Evolutionary conservation across 1,284 basidiomycete genomes (phyloP).

Genomic region (Bjerkandera adusta): DNA sequence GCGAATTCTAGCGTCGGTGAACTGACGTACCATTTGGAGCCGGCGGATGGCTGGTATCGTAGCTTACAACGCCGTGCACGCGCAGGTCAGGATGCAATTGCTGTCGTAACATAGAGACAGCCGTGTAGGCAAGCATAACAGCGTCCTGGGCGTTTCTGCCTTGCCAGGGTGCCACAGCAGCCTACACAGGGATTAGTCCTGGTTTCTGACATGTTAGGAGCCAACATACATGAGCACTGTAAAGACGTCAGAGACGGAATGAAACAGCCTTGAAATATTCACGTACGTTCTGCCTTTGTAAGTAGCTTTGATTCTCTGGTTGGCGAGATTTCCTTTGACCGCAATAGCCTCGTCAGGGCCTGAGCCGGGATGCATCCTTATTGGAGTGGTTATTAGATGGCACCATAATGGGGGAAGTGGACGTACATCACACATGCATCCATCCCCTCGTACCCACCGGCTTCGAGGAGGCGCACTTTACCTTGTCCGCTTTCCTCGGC

Average conservation of each 20-base stretch:
- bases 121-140: slow-evolving; percentile 76
- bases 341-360: slow-evolving; percentile 47
- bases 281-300: slow-evolving; percentile 66
- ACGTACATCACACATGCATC: slow-evolving; percentile 74
- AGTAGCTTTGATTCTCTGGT: slow-evolving; percentile 59
- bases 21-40: slow-evolving; percentile 64
- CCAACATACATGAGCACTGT: slow-evolving; percentile 41
- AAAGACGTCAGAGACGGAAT: not conserved
- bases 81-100: slow-evolving; percentile 55
- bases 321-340: slow-evolving; percentile 53
- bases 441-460: slow-evolving; percentile 71
- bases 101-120: slow-evolving; percentile 72
- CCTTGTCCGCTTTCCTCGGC: slow-evolving; percentile 83
- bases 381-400: slow-evolving; percentile 59
- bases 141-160: slow-evolving; percentile 85
- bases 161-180: slow-evolving; percentile 77
- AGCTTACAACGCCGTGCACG: slow-evolving; percentile 66
- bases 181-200: slow-evolving; percentile 50
- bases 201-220: no score
- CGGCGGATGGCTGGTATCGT: slow-evolving; percentile 53
- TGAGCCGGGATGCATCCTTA: slow-evolving; percentile 52
- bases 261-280: slow-evolving; percentile 14
- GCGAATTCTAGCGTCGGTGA: no score
- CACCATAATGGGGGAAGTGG: slow-evolving; percentile 38
- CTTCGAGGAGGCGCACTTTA: slow-evolving; percentile 70